phyloP scores from a whole-genome alignment of 179 eudicot species.

The Heliamphora pulchella region DNA sequence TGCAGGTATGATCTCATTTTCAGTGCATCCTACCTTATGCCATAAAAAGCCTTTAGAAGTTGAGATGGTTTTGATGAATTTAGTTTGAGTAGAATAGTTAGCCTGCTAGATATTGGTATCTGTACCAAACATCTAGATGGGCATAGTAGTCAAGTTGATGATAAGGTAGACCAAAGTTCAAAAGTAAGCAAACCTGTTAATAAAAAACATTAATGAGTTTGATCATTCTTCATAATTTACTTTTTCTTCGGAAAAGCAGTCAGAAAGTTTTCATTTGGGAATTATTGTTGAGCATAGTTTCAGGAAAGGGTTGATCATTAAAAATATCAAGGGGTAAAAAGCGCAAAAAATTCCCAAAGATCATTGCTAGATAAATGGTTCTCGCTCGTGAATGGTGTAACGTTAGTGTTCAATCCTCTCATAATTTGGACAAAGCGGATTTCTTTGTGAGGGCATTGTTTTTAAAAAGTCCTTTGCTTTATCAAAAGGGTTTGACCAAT shows the following conservation, averaged over 20 bases:
- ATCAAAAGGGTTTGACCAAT: no score
- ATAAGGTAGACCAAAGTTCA: not conserved
- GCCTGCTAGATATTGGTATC: not conserved
- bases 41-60: not conserved
- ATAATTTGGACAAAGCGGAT: slow-evolving; percentile 17
- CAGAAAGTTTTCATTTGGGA: not conserved
- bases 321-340: not conserved
- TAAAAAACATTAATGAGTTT: not conserved
- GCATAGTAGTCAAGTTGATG: not conserved
- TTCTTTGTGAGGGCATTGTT: slow-evolving; percentile 32
- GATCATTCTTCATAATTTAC: not conserved
- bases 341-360: not conserved
- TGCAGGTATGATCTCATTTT: slow-evolving; percentile 48
- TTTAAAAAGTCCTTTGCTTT: not conserved
- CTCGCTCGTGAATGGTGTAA: not conserved
- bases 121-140: not conserved
- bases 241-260: not conserved
- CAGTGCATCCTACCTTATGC: slow-evolving; percentile 34
- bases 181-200: not conserved
- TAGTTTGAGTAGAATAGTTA: not conserved
- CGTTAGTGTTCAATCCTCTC: not conserved
- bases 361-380: not conserved
- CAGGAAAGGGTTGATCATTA: not conserved
- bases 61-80: not conserved
- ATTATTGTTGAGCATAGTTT: not conserved